Base-by-base conservation (phyloP, 202 grass and related monocot species). In the Schoenoplectus tabernaemontani region DNA sequence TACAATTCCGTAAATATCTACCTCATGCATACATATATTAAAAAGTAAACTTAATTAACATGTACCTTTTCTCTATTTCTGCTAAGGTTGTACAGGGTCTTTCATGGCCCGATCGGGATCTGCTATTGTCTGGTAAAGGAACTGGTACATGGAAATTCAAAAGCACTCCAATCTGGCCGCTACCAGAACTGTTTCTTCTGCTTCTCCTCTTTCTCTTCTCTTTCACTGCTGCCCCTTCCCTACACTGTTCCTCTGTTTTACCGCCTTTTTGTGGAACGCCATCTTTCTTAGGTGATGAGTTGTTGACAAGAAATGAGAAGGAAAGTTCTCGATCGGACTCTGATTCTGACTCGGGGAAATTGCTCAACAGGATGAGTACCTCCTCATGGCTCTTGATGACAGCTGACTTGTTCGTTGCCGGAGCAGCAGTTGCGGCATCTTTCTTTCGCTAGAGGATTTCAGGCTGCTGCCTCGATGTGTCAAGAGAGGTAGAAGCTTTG, bases 261-360 rank as follows among this genome's bases (percentile, higher is more conserved):
- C 65, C 4, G 0, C 38, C 57, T n/a, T 59, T 60, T 2, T 36
- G 66, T 9, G 9, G 20, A 32, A 7, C 30, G 12, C 11, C 3
- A 0, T 42, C 54, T 30, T 80, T 64, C 54, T 72, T 26, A 0
- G 58, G 58, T 0, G 68, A 72, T 6, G 68, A 72, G 47, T 60
- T 54, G 26, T 28, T 28, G 28, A 85, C 46, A 43, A 81, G 84
- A 41, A 75, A 79, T 2, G 77, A 75, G 28, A 85, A 66, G 1
- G 78, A 85, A n/a, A 85, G 78, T 63, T 85, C 78, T 16, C 33
- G 63, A 32, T 85, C 78, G 9, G 78, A 81, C 22, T 80, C 76
- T 0, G 54, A 78, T 41, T 78, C 77, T 4, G 46, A 34, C 3
- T 85, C 67, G 0, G 84, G 67, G 0, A 81, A 41, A 42, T 85